These are phyloP conservation scores for Vigna unguiculata DNA, from an alignment of 306 rosid genomes.

Conservation along the genomic window DNA sequence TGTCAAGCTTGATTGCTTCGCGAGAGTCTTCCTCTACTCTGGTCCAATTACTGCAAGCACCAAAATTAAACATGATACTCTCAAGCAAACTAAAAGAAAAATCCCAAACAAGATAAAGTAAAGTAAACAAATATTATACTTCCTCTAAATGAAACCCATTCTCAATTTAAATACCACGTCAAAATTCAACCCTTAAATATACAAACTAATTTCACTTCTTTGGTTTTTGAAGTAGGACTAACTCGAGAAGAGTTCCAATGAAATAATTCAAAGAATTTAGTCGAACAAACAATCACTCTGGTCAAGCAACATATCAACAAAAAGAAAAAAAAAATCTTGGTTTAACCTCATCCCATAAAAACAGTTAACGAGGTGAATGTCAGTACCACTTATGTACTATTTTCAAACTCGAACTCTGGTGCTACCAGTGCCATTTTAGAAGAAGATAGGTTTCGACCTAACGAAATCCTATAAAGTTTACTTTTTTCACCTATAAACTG, in stretches of 20 bases:
- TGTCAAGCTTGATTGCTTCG: constrained; percentile 68
- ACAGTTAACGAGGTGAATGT: too few relatives aligned
- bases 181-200: not conserved
- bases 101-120: not conserved
- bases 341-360: too few relatives aligned
- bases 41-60: constrained; percentile 67
- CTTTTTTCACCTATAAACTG: too few relatives aligned
- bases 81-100: not conserved
- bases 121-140: not conserved
- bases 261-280: not conserved
- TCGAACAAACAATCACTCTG: not conserved
- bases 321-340: too few relatives aligned
- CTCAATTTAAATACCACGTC: not conserved
- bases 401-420: too few relatives aligned
- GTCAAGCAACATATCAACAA: not conserved
- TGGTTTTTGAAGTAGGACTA: not conserved
- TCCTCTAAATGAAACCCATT: not conserved
- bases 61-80: not conserved
- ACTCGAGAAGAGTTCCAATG: not conserved
- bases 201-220: not conserved
- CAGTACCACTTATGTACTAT: too few relatives aligned
- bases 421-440: too few relatives aligned
- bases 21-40: constrained; percentile 74
- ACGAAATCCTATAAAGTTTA: too few relatives aligned
- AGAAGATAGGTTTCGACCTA: too few relatives aligned